Evolutionary conservation across 208 protist species (phyloP).

Genomic region (Acanthamoeba healyi): DNA sequence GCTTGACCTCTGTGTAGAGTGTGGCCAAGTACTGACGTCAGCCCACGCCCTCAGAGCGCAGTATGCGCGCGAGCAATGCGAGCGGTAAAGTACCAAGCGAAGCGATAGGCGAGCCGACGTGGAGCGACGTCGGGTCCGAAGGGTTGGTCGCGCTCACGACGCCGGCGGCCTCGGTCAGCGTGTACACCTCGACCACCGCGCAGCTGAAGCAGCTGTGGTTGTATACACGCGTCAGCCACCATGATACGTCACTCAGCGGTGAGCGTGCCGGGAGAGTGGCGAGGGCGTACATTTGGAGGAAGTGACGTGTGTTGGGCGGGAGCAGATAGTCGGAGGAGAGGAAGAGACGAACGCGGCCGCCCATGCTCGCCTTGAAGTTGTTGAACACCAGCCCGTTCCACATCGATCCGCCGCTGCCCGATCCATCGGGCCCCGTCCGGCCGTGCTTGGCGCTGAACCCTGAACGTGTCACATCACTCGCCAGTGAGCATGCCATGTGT

Average conservation of each 20-base stretch:
- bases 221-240: too few species aligned
- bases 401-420: not conserved
- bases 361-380: slow-evolving; percentile 52
- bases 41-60: not conserved
- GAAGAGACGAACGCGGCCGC: slow-evolving; percentile 45
- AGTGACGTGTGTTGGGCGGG: slow-evolving; percentile 24
- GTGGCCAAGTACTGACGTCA: not conserved
- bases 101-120: slow-evolving; percentile 13
- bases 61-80: not conserved
- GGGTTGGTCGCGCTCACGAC: slow-evolving; percentile 20
- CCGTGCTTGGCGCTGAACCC: slow-evolving; percentile 27
- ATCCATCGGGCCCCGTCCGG: not conserved
- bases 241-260: not conserved
- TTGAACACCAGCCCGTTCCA: slow-evolving; percentile 59
- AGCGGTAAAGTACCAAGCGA: not conserved
- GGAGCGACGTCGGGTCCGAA: not conserved
- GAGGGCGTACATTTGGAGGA: slow-evolving; percentile 68
- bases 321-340: slow-evolving; percentile 49
- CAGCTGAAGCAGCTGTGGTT: slow-evolving; percentile 52
- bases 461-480: not conserved
- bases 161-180: slow-evolving; percentile 62
- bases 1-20: slow-evolving; percentile 54
- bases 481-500: not conserved
- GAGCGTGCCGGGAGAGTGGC: not conserved
- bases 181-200: slow-evolving; percentile 60